Base-by-base conservation (phyloP, 192 early-diverging fungal species). In the Linnemannia hyalina region DNA sequence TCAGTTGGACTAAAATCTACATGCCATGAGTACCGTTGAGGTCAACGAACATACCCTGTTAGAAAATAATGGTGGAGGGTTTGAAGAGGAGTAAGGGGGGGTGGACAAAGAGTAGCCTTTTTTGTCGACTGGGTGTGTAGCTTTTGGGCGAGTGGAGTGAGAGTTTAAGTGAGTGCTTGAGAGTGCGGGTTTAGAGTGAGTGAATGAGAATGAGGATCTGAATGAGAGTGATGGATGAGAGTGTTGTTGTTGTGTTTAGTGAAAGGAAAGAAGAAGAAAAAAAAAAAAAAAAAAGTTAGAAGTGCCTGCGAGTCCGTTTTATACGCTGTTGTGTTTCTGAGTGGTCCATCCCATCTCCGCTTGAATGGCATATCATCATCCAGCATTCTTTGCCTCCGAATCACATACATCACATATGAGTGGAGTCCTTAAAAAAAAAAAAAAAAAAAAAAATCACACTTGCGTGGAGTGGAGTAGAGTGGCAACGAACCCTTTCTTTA, bases 21-120 rank as follows among this genome's bases (percentile, higher is more conserved):
- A 32, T 65, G 29, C 13, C 32, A 29, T 65, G 60, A 65, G 60
- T 65, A 65, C 60, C 60, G n/a, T 35, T 11, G 4, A 11, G 26
- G 60, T 32, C 44, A 46, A 46, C 22, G 23, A 23, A 65, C 60
- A 9, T 80, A 80, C 79, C 79, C 74, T 73, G 79, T 80, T 80
- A 80, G 79, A 74, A 80, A 80, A 68, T 55, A 80, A 80, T 74
- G 79, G 71, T 74, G 73, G 79, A 80, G 46, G 60, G 29, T 52
- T 60, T 65, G 60, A 3, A 26, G 60, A 60, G 57, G 57, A 26
- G 22, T 7, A 60, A 29, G 7, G 16, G 7, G 16, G 57, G 7
- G 60, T 65, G 60, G 60, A 65, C 60, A 65, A 65, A 6, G 29
- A 29, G 55, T 57, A 4, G 44, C 11, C 2, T 46, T 46, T 23